Evolutionary conservation across 805 yeast species (phyloP).

Genomic region (Myxozyma melibiosi): DNA sequence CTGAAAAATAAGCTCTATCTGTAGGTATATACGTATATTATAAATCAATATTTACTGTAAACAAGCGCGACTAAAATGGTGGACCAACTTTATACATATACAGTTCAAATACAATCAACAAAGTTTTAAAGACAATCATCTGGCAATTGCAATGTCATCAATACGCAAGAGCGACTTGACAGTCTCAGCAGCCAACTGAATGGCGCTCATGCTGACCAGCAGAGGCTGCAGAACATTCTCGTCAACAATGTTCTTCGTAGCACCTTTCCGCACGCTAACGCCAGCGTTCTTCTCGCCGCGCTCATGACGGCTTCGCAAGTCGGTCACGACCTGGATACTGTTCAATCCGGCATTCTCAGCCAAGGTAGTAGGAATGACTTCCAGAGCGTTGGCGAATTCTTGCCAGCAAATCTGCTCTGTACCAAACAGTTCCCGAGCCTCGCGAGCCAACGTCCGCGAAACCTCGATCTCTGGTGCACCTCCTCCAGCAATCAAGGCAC

Average conservation of each 20-base stretch:
- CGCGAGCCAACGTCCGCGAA: slow-evolving; percentile 70
- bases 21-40: no score
- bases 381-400: slow-evolving; percentile 89
- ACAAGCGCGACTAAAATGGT: background rate
- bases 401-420: slow-evolving; percentile 88
- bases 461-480: slow-evolving; percentile 97
- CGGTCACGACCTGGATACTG: slow-evolving; percentile 89
- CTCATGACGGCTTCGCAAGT: slow-evolving; percentile 87
- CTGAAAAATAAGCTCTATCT: no score
- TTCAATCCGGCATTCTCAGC: slow-evolving; percentile 96
- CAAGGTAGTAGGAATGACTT: slow-evolving; percentile 88
- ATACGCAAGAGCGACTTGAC: slow-evolving; percentile 94
- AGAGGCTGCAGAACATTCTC: slow-evolving; percentile 98
- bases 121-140: slow-evolving; percentile 47
- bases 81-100: background rate
- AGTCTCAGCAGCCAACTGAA: slow-evolving; percentile 92
- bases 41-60: background rate
- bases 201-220: slow-evolving; percentile 89
- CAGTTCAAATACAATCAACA: background rate
- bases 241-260: slow-evolving; percentile 84
- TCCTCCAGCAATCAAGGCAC: slow-evolving; percentile 94
- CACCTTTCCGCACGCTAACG: slow-evolving; percentile 89
- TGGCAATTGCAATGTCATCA: slow-evolving; percentile 93
- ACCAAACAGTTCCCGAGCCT: slow-evolving; percentile 73
- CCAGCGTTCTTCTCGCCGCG: slow-evolving; percentile 93